Evolutionary conservation across 2,329 filamentous ascomycete genomes (phyloP).

Genomic region (Penicillium sp.): DNA sequence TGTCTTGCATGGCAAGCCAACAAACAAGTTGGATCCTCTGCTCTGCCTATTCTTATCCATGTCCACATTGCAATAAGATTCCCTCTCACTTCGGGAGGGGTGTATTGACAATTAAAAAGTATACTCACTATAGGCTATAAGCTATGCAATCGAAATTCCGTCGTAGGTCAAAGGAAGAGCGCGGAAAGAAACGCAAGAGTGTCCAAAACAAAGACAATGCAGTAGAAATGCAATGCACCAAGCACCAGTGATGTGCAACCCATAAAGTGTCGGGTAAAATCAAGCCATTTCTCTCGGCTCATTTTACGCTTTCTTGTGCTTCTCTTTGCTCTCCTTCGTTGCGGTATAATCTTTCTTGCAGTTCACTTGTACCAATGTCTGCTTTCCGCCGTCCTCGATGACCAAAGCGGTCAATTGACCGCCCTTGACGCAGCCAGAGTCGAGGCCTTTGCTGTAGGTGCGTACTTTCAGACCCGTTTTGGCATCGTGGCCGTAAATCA

Average conservation of each 20-base stretch:
- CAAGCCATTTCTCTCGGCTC: neutral
- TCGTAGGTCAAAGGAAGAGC: too few relatives aligned
- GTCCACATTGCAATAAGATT: too few relatives aligned
- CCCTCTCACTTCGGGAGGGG: too few relatives aligned
- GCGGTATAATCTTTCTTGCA: constrained; percentile 32
- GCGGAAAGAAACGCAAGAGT: too few relatives aligned
- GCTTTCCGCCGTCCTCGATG: constrained; percentile 53
- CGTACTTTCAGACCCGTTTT: constrained; percentile 61
- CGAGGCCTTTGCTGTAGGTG: constrained; percentile 74
- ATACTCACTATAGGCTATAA: too few relatives aligned
- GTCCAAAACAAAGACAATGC: too few relatives aligned
- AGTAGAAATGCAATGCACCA: constrained; percentile 1
- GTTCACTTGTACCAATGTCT: constrained; percentile 38
- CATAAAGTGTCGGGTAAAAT: neutral
- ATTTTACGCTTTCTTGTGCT: neutral
- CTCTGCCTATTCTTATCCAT: too few relatives aligned
- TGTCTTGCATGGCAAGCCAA: too few relatives aligned
- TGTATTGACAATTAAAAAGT: too few relatives aligned
- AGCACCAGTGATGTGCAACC: neutral
- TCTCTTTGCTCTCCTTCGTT: neutral
- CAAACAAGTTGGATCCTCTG: too few relatives aligned
- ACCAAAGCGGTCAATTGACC: constrained; percentile 70
- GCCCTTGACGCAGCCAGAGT: constrained; percentile 74
- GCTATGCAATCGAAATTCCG: too few relatives aligned
- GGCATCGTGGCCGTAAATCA: constrained; percentile 85